Evolutionary conservation across 768 basidiomycete genomes (phyloP).

Genomic region (Ephemerocybe angulata): DNA sequence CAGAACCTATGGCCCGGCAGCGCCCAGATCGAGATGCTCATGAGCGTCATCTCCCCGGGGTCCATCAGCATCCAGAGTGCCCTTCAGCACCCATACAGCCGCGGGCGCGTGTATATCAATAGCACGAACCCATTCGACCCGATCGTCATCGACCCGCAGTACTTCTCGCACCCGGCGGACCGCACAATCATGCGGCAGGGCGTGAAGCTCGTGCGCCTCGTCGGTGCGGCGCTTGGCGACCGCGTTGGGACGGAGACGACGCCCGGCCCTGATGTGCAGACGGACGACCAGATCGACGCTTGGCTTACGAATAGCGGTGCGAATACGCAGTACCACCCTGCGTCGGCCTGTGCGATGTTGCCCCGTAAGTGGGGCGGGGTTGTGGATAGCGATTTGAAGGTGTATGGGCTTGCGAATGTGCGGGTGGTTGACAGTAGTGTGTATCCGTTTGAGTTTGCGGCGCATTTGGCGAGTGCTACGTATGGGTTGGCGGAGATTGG

Average conservation of each 20-base stretch:
- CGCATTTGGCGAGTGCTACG: slow-evolving; percentile 28
- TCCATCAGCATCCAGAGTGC: slow-evolving; percentile 55
- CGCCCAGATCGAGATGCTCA: slow-evolving; percentile 56
- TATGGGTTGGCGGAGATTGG: slow-evolving; percentile 29
- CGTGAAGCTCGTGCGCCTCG: slow-evolving; percentile 52
- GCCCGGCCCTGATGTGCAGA: slow-evolving; percentile 31
- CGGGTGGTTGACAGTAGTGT: slow-evolving; percentile 56
- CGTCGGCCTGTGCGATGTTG: slow-evolving; percentile 29
- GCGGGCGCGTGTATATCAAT: slow-evolving; percentile 62
- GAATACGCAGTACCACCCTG: slow-evolving; percentile 58
- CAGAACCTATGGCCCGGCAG: slow-evolving; percentile 36
- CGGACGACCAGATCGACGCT: slow-evolving; percentile 52
- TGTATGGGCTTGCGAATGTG: slow-evolving; percentile 43
- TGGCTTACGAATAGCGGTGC: slow-evolving; percentile 42
- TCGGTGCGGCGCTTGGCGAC: slow-evolving; percentile 48
- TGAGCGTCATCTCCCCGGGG: slow-evolving; percentile 31
- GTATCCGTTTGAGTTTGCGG: slow-evolving; percentile 44
- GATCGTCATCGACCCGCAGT: slow-evolving; percentile 63
- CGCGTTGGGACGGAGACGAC: slow-evolving; percentile 28
- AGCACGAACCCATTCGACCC: slow-evolving; percentile 57
- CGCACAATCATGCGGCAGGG: slow-evolving; percentile 50
- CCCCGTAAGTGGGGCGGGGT: slow-evolving; percentile 27
- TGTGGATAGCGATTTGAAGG: slow-evolving; percentile 25
- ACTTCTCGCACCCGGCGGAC: slow-evolving; percentile 49
- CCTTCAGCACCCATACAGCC: slow-evolving; percentile 60